A percentile compares a stretch with the other conserved stretches of the same genome.
phyloP scores from a whole-genome alignment of 805 yeast genomes.

The Sugiyamaella americana region DNA sequence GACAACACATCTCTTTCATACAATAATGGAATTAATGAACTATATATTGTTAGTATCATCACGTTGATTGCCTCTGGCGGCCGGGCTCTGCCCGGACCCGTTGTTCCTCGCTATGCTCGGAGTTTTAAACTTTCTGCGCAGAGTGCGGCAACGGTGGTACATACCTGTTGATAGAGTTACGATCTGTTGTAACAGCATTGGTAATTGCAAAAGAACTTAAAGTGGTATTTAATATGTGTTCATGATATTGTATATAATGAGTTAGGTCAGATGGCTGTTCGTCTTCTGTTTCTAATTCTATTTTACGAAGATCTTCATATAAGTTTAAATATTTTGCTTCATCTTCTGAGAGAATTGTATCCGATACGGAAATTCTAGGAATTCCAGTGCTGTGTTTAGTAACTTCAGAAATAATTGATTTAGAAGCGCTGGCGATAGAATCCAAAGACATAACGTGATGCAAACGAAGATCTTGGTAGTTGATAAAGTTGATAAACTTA shows the following conservation, averaged over 20 bases:
- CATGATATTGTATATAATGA: neutral
- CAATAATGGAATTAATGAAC: conserved; percentile 3
- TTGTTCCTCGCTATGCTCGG: too few species aligned
- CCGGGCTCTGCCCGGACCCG: too few species aligned
- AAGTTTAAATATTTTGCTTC: neutral
- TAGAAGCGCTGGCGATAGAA: too few species aligned
- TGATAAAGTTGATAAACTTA: too few species aligned
- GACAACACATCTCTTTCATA: conserved; percentile 2
- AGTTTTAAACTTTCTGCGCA: too few species aligned
- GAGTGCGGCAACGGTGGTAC: too few species aligned
- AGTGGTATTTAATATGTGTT: neutral
- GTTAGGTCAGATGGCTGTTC: neutral
- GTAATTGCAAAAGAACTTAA: neutral
- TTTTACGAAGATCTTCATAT: neutral
- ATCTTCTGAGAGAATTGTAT: neutral
- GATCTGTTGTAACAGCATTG: neutral
- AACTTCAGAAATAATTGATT: neutral
- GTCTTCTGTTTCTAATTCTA: neutral
- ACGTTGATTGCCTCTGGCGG: too few species aligned
- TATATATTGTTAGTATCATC: too few species aligned
- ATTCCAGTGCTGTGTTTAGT: neutral
- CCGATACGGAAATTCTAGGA: neutral
- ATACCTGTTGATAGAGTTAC: neutral
- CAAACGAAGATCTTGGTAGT: too few species aligned
- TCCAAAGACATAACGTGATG: too few species aligned